Evolutionary conservation across 2,329 filamentous ascomycete species (phyloP), one percentile per base, ranked within the genome.

Genomic region (Penicillium sp.): DNA sequence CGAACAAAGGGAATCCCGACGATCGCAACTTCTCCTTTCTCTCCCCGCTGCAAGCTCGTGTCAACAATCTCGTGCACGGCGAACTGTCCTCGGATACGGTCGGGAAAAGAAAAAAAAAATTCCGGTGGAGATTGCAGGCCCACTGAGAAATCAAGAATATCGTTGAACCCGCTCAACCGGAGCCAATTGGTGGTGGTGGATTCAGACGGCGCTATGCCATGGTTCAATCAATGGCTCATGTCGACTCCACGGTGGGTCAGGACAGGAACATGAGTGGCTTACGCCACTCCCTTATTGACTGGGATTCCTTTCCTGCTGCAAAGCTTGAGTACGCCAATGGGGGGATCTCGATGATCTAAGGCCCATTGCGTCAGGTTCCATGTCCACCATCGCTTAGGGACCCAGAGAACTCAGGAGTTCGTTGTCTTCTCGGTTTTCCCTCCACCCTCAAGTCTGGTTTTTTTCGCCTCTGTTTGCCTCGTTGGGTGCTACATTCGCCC

Each of bases 311-410:
- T 58, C 54, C 57, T 52, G 19, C 13, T 55, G 37, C 52, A 56
- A 49, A 57, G 49, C 55, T 52, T 57, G 31, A 43, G 35, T 45
- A 43, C 29, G 37, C 55, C 53, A 59, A 49, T 46, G 45, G 44
- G 59, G 26, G 52, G 55, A 51, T 57, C 39, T 45, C n/a, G 59
- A 57, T 55, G 59, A 64, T 61, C 61, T 16, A 24, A 49, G 29
- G 13, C 46, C 11, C 44, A 60, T 62, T 62, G 57, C 61, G 61
- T 62, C 55, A 59, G 22, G 29, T 24, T 33, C 27, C 39, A 46
- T 35, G n/a, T 49, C 39, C 26, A 31, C 37, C 21, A 27, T 46
- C 33, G 16, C 42, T 35, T 45, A 35, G 29, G 19, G 21, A 50
- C 43, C 31, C 50, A 21, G 22, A 26, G 47, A 22, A 22, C 39